A percentile compares a stretch with the other conserved stretches of the same genome.
Evolutionary conservation across 768 basidiomycete species (phyloP).

Genomic region (Lactarius hatsudake): DNA sequence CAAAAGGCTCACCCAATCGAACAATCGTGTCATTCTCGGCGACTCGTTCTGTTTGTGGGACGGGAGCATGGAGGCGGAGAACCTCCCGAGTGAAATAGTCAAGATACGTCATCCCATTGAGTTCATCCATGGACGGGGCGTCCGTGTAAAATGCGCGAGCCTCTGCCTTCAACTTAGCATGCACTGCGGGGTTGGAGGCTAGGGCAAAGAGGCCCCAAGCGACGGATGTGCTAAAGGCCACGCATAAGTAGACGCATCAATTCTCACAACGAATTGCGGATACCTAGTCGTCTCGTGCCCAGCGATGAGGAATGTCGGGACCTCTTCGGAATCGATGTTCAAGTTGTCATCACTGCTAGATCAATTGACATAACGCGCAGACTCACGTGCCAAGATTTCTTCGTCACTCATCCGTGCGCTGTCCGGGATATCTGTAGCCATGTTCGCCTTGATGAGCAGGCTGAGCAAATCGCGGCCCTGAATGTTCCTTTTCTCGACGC

Average conservation of each 20-base stretch:
- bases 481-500: slow-evolving; percentile 36
- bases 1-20: slow-evolving; percentile 24
- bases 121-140: slow-evolving; percentile 65
- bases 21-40: slow-evolving; percentile 25
- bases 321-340: slow-evolving; percentile 41
- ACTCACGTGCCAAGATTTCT: slow-evolving; percentile 57
- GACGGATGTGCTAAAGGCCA: slow-evolving; percentile 37
- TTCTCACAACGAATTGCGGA: not conserved
- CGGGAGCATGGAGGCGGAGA: slow-evolving; percentile 26
- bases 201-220: slow-evolving; percentile 63
- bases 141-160: slow-evolving; percentile 50
- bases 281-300: slow-evolving; percentile 60
- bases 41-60: slow-evolving; percentile 15
- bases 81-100: slow-evolving; percentile 32
- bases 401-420: slow-evolving; percentile 56
- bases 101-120: slow-evolving; percentile 66
- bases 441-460: slow-evolving; percentile 60
- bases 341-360: not conserved
- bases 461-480: slow-evolving; percentile 55
- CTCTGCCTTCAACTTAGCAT: slow-evolving; percentile 58
- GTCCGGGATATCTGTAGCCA: slow-evolving; percentile 55
- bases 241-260: not conserved
- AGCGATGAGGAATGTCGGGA: slow-evolving; percentile 58
- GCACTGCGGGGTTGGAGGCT: slow-evolving; percentile 45
- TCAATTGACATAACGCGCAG: not conserved